phyloP scores from a whole-genome alignment of 2,329 filamentous ascomycete species.

The Ophiostoma ulmi region DNA sequence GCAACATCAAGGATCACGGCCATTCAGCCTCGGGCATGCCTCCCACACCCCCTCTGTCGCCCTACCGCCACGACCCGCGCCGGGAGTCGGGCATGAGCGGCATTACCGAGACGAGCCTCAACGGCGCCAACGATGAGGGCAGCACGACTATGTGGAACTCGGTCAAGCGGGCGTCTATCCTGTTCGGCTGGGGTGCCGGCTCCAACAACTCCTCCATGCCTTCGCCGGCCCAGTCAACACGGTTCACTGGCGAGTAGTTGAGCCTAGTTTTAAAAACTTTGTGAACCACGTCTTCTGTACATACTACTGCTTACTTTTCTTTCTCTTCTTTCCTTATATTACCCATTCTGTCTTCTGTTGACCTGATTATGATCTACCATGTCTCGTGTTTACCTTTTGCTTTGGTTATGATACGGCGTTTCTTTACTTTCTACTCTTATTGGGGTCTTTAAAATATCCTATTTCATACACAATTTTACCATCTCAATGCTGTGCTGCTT shows the following conservation, averaged over 20 bases:
- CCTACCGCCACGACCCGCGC: conserved; percentile 17
- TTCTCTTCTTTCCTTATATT: not conserved
- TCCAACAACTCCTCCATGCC: not conserved
- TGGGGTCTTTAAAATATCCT: not conserved
- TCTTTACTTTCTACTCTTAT: not conserved
- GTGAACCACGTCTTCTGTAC: not conserved
- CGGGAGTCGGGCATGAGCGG: conserved; percentile 23
- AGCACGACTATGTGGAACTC: conserved; percentile 15
- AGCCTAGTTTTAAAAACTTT: conserved; percentile 9
- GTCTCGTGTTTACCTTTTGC: not conserved
- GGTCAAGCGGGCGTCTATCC: conserved; percentile 21
- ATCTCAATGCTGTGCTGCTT: not conserved
- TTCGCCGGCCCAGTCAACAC: conserved; percentile 11
- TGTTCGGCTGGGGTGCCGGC: conserved; percentile 18
- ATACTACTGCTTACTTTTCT: not conserved
- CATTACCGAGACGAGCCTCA: conserved; percentile 19
- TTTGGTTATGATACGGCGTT: conserved; percentile 13
- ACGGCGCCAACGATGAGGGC: not conserved
- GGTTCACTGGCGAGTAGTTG: conserved; percentile 21
- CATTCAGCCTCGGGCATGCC: conserved; percentile 10
- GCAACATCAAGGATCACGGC: not conserved
- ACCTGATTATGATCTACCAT: conserved; percentile 6
- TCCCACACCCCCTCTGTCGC: conserved; percentile 25
- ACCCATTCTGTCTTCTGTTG: not conserved
- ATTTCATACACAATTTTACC: not conserved